These are phyloP conservation scores for Chaetomium olivaceum DNA, from an alignment of 2,329 filamentous ascomycete genomes.

Conservation along the genomic window DNA sequence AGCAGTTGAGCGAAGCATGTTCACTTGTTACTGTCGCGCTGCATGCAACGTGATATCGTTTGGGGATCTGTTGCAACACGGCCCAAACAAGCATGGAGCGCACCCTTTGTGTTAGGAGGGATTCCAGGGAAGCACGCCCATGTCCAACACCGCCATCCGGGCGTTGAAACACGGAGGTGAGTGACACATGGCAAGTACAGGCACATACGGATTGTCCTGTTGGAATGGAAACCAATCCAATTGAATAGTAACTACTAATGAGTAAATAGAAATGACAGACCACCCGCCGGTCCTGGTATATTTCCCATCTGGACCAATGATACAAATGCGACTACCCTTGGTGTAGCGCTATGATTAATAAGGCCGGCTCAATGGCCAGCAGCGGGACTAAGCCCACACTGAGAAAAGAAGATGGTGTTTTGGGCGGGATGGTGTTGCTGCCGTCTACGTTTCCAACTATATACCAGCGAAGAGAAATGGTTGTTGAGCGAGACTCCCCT, in stretches of 20 bases:
- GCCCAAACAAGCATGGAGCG: background rate
- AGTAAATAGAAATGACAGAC: slow-evolving; percentile 13
- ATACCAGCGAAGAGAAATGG: slow-evolving; percentile 11
- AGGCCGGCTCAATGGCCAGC: slow-evolving; percentile 1
- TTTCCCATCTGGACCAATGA: slow-evolving; percentile 15
- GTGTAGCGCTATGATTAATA: slow-evolving; percentile 7
- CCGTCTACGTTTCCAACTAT: slow-evolving; percentile 22
- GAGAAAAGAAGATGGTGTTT: slow-evolving; percentile 8
- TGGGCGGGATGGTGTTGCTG: slow-evolving; percentile 15
- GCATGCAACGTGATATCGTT: background rate
- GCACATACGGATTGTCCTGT: background rate
- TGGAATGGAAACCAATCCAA: background rate
- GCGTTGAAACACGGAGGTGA: background rate
- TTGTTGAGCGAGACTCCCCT: background rate
- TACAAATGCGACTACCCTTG: slow-evolving; percentile 16
- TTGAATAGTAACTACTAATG: slow-evolving; percentile 4
- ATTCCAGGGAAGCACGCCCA: background rate
- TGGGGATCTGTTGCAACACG: background rate
- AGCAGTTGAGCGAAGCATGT: background rate
- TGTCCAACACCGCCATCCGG: background rate
- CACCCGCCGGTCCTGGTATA: slow-evolving; percentile 15
- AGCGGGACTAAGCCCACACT: background rate
- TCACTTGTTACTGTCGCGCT: background rate
- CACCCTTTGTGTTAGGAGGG: too few relatives aligned
- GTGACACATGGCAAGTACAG: background rate